Percentiles rank a stretch among this genome's conserved stretches.
Conservation (phyloP, 2,329 filamentous ascomycete species). For the Verruconis gallopava region DNA sequence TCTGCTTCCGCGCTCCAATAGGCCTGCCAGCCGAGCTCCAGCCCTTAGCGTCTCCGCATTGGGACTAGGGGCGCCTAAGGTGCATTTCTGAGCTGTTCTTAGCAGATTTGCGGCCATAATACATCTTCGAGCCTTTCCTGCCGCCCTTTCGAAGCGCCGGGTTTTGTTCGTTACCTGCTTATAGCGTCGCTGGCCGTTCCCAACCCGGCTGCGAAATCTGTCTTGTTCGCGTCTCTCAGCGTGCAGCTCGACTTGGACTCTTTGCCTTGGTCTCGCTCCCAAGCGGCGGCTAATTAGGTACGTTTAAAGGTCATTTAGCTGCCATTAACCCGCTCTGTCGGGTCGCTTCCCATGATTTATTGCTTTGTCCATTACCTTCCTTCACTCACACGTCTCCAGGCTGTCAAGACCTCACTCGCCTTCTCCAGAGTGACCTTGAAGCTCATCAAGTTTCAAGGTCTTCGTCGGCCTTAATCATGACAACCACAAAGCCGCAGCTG, state of each 20-base stretch:
- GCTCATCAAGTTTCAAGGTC: no score
- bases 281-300: slow-evolving; percentile 1
- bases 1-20: not conserved
- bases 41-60: not conserved
- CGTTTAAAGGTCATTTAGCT: not conserved
- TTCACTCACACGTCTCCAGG: no score
- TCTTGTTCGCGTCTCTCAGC: no score
- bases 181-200: not conserved
- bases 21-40: not conserved
- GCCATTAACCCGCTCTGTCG: slow-evolving; percentile 16
- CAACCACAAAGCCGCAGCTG: slow-evolving; percentile 27
- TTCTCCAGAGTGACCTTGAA: no score
- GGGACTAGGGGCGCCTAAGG: not conserved
- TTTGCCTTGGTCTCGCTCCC: no score
- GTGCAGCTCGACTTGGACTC: no score
- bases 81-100: not conserved
- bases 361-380: not conserved
- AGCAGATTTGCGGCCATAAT: not conserved
- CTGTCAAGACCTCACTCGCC: no score
- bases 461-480: slow-evolving; percentile 14
- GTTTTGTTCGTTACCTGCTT: not conserved
- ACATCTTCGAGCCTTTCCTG: not conserved
- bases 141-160: not conserved
- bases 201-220: no score
- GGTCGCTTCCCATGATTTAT: slow-evolving; percentile 18